These are phyloP conservation scores for Diaporthe sp. DNA, from an alignment of 2,329 filamentous ascomycete genomes.

Conservation along the genomic window DNA sequence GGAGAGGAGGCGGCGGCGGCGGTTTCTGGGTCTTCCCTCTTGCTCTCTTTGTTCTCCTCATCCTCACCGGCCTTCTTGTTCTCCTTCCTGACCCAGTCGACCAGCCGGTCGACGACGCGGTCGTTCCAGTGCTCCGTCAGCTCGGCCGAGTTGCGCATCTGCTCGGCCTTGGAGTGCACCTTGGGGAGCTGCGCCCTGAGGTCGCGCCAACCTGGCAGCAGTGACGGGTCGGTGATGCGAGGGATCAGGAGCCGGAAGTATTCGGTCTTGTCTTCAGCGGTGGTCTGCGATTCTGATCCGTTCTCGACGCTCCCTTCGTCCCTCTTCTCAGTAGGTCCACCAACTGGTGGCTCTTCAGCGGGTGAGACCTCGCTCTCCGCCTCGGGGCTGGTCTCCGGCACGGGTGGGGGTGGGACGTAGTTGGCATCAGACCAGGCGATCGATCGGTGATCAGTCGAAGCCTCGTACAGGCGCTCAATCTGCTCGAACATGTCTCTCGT, in stretches of 20 bases:
- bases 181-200: constrained; percentile 56
- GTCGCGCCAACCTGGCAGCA: constrained; percentile 65
- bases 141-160: constrained; percentile 66
- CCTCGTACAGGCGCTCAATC: constrained; percentile 60
- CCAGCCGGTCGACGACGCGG: constrained; percentile 54
- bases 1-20: constrained; percentile 13
- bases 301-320: constrained; percentile 1
- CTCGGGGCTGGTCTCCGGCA: constrained; percentile 41
- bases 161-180: constrained; percentile 62
- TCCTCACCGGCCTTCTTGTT: constrained; percentile 40
- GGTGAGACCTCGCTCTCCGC: constrained; percentile 42
- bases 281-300: neutral
- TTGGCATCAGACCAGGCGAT: constrained; percentile 61
- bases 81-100: constrained; percentile 57
- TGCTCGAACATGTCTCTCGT: constrained; percentile 57
- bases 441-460: constrained; percentile 56
- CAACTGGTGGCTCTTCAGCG: neutral
- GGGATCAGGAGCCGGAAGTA: constrained; percentile 66
- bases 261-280: constrained; percentile 30
- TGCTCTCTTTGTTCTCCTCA: neutral
- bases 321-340: constrained; percentile 30
- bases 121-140: constrained; percentile 65
- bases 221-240: constrained; percentile 64
- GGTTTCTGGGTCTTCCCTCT: constrained; percentile 16
- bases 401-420: constrained; percentile 46